Evolutionary conservation across 257 asterid species (phyloP).

Genomic region (Ligustrum vulgare): DNA sequence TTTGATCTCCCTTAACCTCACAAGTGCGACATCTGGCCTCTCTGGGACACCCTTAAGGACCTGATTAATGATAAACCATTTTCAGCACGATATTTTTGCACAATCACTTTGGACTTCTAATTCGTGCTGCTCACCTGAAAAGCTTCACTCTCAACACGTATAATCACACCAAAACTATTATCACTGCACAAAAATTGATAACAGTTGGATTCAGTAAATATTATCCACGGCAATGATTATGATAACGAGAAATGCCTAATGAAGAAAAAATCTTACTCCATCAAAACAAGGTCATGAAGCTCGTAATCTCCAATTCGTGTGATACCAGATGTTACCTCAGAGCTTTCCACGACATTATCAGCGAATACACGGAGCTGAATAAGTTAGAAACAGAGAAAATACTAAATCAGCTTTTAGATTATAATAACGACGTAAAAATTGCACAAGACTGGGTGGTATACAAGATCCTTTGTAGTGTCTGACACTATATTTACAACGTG

Average conservation of each 20-base stretch:
- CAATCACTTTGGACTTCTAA: slow-evolving; percentile 4
- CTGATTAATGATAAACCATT: slow-evolving; percentile 36
- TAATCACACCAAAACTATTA: slow-evolving; percentile 87
- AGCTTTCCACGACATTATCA: slow-evolving; percentile 91
- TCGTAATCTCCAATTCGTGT: slow-evolving; percentile 91
- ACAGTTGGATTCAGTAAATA: neutral
- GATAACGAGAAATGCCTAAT: neutral
- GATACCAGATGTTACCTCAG: slow-evolving; percentile 92
- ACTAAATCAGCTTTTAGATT: slow-evolving; percentile 6
- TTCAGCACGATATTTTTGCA: slow-evolving; percentile 25
- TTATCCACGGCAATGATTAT: neutral
- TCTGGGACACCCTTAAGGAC: slow-evolving; percentile 95
- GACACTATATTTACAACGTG: slow-evolving; percentile 95
- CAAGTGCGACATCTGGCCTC: slow-evolving; percentile 92
- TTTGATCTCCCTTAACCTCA: slow-evolving; percentile 86
- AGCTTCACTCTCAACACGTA: slow-evolving; percentile 96
- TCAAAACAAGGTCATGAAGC: slow-evolving; percentile 92
- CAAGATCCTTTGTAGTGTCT: slow-evolving; percentile 95
- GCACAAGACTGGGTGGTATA: slow-evolving; percentile 32
- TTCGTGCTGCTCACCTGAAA: slow-evolving; percentile 60
- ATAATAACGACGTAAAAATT: slow-evolving; percentile 1
- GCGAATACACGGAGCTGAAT: slow-evolving; percentile 88
- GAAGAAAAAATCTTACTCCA: slow-evolving; percentile 52
- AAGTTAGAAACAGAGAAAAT: neutral
- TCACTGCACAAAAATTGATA: slow-evolving; percentile 53